Evolutionary conservation across 768 basidiomycete genomes (phyloP).

Genomic region (Udeniomyces megalosporus): DNA sequence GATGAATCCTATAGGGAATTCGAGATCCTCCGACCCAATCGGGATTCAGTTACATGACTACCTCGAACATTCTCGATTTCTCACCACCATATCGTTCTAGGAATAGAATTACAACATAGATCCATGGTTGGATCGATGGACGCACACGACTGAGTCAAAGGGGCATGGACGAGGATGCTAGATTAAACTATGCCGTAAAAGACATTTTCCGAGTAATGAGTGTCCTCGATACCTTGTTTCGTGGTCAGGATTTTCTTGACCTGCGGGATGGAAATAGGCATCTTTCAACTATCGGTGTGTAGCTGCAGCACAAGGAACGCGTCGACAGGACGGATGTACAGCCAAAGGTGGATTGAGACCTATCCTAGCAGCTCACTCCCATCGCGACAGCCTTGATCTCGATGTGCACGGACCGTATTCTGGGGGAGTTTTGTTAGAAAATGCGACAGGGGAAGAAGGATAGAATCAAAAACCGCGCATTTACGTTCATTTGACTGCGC

Average conservation of each 20-base stretch:
- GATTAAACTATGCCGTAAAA: background rate
- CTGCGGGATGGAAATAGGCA: background rate
- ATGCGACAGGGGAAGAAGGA: background rate
- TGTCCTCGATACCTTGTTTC: background rate
- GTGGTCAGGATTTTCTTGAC: background rate
- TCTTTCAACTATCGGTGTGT: background rate
- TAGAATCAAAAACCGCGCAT: background rate
- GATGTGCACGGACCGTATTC: background rate
- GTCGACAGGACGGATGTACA: background rate
- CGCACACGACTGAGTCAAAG: no score
- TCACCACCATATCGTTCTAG: no score
- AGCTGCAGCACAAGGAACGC: background rate
- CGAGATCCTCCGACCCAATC: no score
- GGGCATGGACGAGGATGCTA: no score
- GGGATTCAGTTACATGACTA: no score
- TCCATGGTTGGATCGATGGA: no score
- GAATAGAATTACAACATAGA: no score
- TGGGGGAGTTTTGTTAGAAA: background rate
- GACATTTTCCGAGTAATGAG: background rate
- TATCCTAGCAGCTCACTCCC: background rate
- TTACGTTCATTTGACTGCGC: no score
- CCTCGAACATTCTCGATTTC: no score
- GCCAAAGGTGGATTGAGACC: background rate
- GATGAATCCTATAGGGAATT: no score
- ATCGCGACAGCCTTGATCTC: background rate